Base-by-base conservation (phyloP, 1,284 basidiomycete genomes). In the Ganoderma multipileum region DNA sequence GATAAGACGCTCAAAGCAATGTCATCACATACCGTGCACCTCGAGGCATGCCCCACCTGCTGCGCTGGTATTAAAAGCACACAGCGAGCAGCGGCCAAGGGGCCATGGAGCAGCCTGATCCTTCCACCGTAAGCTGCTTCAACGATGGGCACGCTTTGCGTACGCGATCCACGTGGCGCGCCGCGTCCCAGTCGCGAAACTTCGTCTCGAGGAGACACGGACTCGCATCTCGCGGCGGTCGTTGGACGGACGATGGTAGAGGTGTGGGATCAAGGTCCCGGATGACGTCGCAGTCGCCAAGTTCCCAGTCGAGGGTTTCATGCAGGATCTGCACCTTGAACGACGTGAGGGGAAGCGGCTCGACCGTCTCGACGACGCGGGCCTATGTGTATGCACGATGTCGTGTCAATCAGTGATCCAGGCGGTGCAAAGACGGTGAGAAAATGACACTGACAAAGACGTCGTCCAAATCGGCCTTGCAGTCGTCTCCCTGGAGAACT, bases 301-400 rank as follows among this genome's bases (percentile, higher is more conserved):
- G 36, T 14, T 60, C 58, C 2, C 41, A 38, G 23, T 60, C 58
- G 33, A 60, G 58, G 26, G 33, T 36, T 36, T 64, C 52, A 26
- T 64, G 62, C 50, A 54, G 36, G 44, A 65, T 33, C 12, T 65
- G 57, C 41, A 65, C 42, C 42, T 47, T 65, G 42, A 58, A 60
- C 12, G 64, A 60, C 11, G 58, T 60, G 14, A 65, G 57, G 2
- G 41, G n/a, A 20, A 65, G 64, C 5, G 36, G 57, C 44, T 59
- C 42, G 42, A 59, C n/a, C 11, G 64, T 38, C 28, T 65, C 30
- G 26, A 65, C 50, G 18, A 60, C 64, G 11, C 30, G 36, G 8
- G 28, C 36, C 64, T 65, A 44, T 30, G 4, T 4, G 14, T 11
- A 33, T 7, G 42, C 42, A n/a, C 47, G 23, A 20, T 2, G 12